Percentiles rank a stretch among this genome's conserved stretches.
Evolutionary conservation across 345 rosid genomes (phyloP).

Genomic region (Trapa bicornis): DNA sequence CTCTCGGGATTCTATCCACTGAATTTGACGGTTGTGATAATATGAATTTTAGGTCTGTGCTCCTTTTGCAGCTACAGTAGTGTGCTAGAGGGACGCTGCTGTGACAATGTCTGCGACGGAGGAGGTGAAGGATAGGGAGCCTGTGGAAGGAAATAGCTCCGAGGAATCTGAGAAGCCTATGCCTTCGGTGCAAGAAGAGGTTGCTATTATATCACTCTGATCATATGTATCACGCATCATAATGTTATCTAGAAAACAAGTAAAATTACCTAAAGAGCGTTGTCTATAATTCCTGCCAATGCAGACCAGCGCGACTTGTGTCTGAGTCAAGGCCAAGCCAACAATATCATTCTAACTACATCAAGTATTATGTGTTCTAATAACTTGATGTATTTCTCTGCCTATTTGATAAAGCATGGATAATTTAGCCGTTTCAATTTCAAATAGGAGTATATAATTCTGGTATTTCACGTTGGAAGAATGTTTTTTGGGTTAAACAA

Average conservation of each 20-base stretch:
- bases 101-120: constrained; percentile 18
- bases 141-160: constrained; percentile 25
- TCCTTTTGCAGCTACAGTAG: not conserved
- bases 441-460: not conserved
- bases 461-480: not conserved
- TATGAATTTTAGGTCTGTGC: too few species aligned
- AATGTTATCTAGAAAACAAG: too few species aligned
- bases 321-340: too few species aligned
- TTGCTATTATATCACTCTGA: constrained; percentile 8
- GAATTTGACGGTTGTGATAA: too few species aligned
- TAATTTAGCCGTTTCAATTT: not conserved
- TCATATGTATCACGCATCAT: not conserved
- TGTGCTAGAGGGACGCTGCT: not conserved
- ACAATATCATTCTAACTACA: too few species aligned
- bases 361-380: too few species aligned
- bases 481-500: too few species aligned
- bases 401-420: not conserved
- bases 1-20: too few species aligned
- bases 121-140: constrained; percentile 39
- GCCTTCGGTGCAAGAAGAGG: constrained; percentile 67
- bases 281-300: too few species aligned
- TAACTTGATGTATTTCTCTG: not conserved
- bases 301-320: too few species aligned
- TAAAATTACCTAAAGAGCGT: too few species aligned
- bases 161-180: constrained; percentile 25